Evolutionary conservation across 441 rosid species (phyloP), one percentile per base, ranked within the genome.

Genomic region (Flueggea neowawraea): DNA sequence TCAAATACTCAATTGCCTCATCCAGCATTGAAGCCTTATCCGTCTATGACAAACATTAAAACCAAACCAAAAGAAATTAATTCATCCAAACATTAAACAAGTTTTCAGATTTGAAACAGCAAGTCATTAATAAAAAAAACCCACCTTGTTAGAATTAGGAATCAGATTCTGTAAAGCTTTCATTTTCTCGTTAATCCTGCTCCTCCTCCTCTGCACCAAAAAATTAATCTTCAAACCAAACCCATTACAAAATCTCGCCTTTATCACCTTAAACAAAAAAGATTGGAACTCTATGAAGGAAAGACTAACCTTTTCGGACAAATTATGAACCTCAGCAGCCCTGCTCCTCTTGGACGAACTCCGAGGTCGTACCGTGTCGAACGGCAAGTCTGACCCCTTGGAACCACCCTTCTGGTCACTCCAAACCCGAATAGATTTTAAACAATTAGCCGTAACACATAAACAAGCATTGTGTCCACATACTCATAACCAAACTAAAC

Each of bases 141-240:
- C 39, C 58, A 94, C 98, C 91, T 94, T 94, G 69, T 87, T 94
- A 62, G 98, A 90, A 73, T 90, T 94, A 4, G 98, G 98, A 60
- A 94, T 84, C 55, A 90, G 70, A 60, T 85, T 89, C 76, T 94
- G 98, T 66, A 94, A 80, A 5, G 97, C 97, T 75, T 85, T 94
- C 98, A 90, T 84, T 78, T 87, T 94, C 84, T 90, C 98, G 68
- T 94, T 94, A 67, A 94, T 94, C 78, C 85, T 82, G 69, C 89
- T 90, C 70, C 98, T 89, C 71, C 98, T 84, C 77, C 87, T 85
- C 98, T 94, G 78, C 64, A 2, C 33, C 54, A 58, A 48, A 52
- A 39, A 50, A 32, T 50, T 13, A 6, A 22, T n/a, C n/a, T 15
- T 7, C 9, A 48, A 6, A 43, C 12, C 50, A 47, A 14, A 47